phyloP scores from a whole-genome alignment of 2,329 filamentous ascomycete species.

The Didymella exigua region DNA sequence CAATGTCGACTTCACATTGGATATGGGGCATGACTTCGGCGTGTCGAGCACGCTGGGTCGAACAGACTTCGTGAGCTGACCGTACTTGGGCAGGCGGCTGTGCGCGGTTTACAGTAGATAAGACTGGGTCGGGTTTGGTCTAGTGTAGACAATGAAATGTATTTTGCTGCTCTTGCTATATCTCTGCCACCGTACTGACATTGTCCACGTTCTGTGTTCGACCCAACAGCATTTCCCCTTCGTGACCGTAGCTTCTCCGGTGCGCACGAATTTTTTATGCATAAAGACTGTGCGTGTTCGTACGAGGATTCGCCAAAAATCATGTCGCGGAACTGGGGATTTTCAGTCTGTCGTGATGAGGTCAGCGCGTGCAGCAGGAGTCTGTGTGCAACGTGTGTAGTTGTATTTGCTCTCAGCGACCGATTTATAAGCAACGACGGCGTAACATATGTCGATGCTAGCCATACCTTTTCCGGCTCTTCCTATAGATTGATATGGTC shows the following conservation, averaged over 20 bases:
- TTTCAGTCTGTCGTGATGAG: constrained; percentile 3
- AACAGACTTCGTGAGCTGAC: background rate
- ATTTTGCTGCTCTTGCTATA: constrained; percentile 1
- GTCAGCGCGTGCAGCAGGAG: constrained; percentile 14
- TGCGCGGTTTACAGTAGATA: background rate
- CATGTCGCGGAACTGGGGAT: background rate
- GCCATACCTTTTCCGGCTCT: constrained; percentile 61
- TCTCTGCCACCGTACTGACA: background rate
- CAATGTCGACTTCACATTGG: background rate
- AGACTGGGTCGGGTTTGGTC: background rate
- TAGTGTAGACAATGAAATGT: background rate
- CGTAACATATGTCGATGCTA: constrained; percentile 57
- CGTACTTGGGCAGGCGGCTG: background rate
- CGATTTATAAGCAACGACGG: constrained; percentile 58
- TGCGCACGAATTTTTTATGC: background rate
- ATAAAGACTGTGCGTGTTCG: background rate
- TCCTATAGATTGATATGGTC: constrained; percentile 52
- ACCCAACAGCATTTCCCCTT: background rate
- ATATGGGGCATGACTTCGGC: background rate
- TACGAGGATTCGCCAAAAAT: background rate
- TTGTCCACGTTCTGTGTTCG: background rate
- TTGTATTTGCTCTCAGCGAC: constrained; percentile 48
- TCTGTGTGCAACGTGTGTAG: constrained; percentile 5
- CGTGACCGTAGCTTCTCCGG: background rate
- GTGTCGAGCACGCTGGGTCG: background rate